These are phyloP conservation scores for Athelia sp. DNA, from an alignment of 1,284 basidiomycete species.

Conservation along the genomic window DNA sequence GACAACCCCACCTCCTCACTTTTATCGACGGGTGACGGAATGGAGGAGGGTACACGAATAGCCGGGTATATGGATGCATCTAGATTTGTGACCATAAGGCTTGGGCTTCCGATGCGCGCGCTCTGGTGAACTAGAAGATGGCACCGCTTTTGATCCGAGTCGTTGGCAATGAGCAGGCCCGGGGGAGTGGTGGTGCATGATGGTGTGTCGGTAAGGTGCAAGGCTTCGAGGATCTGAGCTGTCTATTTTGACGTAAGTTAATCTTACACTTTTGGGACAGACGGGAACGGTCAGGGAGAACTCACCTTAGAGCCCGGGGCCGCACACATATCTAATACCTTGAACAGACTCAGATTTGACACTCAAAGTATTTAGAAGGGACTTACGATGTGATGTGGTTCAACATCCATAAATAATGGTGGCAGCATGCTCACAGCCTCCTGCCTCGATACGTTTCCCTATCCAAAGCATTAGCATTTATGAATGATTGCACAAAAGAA, in stretches of 20 bases:
- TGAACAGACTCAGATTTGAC: slow-evolving; percentile 5
- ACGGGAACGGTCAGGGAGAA: not conserved
- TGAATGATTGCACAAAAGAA: not conserved
- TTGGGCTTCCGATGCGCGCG: slow-evolving; percentile 89
- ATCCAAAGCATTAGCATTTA: slow-evolving; percentile 4
- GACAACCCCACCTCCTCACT: not conserved
- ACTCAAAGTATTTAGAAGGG: slow-evolving; percentile 4
- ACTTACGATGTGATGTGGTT: slow-evolving; percentile 80
- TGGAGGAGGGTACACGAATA: slow-evolving; percentile 46
- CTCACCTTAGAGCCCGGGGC: slow-evolving; percentile 92
- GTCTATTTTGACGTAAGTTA: slow-evolving; percentile 42
- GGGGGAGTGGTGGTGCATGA: slow-evolving; percentile 62
- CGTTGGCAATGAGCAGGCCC: slow-evolving; percentile 86
- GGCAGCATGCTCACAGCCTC: slow-evolving; percentile 99
- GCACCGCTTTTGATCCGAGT: slow-evolving; percentile 90
- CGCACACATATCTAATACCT: slow-evolving; percentile 99
- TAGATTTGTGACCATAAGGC: slow-evolving; percentile 92
- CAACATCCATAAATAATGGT: slow-evolving; percentile 91
- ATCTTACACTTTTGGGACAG: slow-evolving; percentile 11
- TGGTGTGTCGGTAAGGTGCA: slow-evolving; percentile 67
- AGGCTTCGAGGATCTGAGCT: slow-evolving; percentile 85
- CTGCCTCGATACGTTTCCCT: slow-evolving; percentile 96
- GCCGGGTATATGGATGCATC: slow-evolving; percentile 90
- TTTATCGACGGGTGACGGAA: not conserved
- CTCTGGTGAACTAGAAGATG: slow-evolving; percentile 98